phyloP scores from a whole-genome alignment of 169 alveolate genomes.

The Babesia ovata region DNA sequence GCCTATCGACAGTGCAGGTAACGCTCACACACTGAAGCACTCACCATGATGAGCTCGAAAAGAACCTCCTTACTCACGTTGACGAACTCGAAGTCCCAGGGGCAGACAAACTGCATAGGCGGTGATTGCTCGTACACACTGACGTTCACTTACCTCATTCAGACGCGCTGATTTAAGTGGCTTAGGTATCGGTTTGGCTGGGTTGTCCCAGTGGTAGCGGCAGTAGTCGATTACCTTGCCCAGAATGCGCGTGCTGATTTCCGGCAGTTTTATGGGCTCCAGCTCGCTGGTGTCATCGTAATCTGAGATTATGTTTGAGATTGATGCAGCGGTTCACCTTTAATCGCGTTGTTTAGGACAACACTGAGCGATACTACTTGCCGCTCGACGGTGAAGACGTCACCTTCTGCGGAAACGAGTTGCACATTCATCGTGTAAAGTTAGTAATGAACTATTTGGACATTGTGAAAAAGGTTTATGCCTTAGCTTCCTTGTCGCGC shows the following conservation, averaged over 20 bases:
- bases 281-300: slow-evolving; percentile 42
- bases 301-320: slow-evolving; percentile 1
- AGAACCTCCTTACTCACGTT: slow-evolving; percentile 89
- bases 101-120: slow-evolving; percentile 79
- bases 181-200: slow-evolving; percentile 92
- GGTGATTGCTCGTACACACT: slow-evolving; percentile 4
- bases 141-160: slow-evolving; percentile 68
- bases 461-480: not conserved
- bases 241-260: slow-evolving; percentile 85
- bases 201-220: slow-evolving; percentile 86
- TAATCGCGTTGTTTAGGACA: slow-evolving; percentile 87
- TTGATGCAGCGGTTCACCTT: slow-evolving; percentile 71
- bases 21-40: not conserved
- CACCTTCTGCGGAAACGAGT: slow-evolving; percentile 88
- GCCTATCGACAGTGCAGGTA: slow-evolving; percentile 72
- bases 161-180: slow-evolving; percentile 89
- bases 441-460: not conserved
- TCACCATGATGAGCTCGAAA: slow-evolving; percentile 87
- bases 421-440: slow-evolving; percentile 72
- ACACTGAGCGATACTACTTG: slow-evolving; percentile 86
- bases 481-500: slow-evolving; percentile 21
- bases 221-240: slow-evolving; percentile 91
- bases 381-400: slow-evolving; percentile 85
- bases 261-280: slow-evolving; percentile 92
- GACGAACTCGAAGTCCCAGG: slow-evolving; percentile 92